A percentile compares a stretch with the other conserved stretches of the same genome.
Evolutionary conservation across 2,329 filamentous ascomycete genomes (phyloP).

Genomic region (Chaetomium sp.): DNA sequence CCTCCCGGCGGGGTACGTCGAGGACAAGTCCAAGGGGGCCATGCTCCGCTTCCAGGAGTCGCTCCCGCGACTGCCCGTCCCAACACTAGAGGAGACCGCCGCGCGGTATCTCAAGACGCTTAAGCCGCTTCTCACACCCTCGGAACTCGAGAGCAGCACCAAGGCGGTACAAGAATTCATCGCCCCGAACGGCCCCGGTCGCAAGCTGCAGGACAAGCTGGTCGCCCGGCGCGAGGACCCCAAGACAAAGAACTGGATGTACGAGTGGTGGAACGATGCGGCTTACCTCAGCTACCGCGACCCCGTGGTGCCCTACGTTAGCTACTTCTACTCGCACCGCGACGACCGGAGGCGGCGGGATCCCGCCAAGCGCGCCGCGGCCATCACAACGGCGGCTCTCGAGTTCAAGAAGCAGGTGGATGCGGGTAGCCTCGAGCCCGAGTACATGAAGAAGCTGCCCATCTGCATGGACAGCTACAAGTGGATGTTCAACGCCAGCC

Average conservation of each 20-base stretch:
- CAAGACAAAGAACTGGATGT: constrained; percentile 87
- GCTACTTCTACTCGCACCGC: constrained; percentile 98
- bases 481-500: constrained; percentile 97
- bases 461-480: constrained; percentile 98
- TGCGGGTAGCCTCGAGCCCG: constrained; percentile 78
- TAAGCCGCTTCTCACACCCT: constrained; percentile 68
- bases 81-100: constrained; percentile 79
- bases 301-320: constrained; percentile 95
- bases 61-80: constrained; percentile 77
- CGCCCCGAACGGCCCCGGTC: constrained; percentile 79
- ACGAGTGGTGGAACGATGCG: constrained; percentile 97
- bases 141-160: constrained; percentile 72
- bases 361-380: constrained; percentile 89
- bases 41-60: constrained; percentile 87
- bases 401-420: constrained; percentile 97
- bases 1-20: constrained; percentile 67
- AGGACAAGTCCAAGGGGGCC: constrained; percentile 75
- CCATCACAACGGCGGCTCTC: constrained; percentile 79
- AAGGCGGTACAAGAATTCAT: constrained; percentile 88
- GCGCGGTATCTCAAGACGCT: constrained; percentile 79
- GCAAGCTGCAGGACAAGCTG: constrained; percentile 85
- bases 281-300: constrained; percentile 94
- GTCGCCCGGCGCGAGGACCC: constrained; percentile 77
- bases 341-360: constrained; percentile 87
- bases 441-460: constrained; percentile 97